phyloP scores from a whole-genome alignment of 2,329 filamentous ascomycete genomes.

The Dendryphion nanum region DNA sequence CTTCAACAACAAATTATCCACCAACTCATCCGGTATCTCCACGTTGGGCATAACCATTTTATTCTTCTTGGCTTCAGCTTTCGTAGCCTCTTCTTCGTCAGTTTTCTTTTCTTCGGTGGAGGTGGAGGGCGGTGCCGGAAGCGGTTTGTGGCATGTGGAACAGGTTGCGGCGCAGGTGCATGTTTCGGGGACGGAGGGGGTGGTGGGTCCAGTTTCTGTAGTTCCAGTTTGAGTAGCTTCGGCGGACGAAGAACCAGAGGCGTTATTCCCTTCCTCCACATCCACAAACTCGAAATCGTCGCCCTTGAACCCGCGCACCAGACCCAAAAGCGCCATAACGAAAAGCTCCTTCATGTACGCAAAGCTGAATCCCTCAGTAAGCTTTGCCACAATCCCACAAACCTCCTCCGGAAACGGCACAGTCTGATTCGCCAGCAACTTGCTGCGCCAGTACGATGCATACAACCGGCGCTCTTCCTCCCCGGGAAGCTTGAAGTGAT shows the following conservation, averaged over 20 bases:
- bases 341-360: conserved; percentile 45
- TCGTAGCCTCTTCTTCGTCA: conserved; percentile 3
- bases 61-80: conserved; percentile 11
- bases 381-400: conserved; percentile 27
- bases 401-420: conserved; percentile 40
- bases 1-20: conserved; percentile 26
- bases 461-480: conserved; percentile 36
- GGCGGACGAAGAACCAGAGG: neutral
- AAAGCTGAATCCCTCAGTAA: conserved; percentile 43
- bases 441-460: conserved; percentile 42
- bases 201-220: neutral
- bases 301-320: conserved; percentile 28
- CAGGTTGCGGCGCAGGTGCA: conserved; percentile 20
- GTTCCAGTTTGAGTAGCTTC: conserved; percentile 1
- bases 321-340: conserved; percentile 36
- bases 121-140: too few species aligned
- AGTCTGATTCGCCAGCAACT: conserved; percentile 28
- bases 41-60: conserved; percentile 22
- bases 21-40: conserved; percentile 20
- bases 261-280: conserved; percentile 19
- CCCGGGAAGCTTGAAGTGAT: conserved; percentile 41
- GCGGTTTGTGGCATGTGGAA: conserved; percentile 16
- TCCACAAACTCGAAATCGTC: conserved; percentile 26
- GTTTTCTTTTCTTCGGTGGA: conserved; percentile 1
- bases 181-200: neutral